These are phyloP conservation scores for Fraxinus ornus DNA, from an alignment of 305 asterid genomes.

Conservation along the genomic window DNA sequence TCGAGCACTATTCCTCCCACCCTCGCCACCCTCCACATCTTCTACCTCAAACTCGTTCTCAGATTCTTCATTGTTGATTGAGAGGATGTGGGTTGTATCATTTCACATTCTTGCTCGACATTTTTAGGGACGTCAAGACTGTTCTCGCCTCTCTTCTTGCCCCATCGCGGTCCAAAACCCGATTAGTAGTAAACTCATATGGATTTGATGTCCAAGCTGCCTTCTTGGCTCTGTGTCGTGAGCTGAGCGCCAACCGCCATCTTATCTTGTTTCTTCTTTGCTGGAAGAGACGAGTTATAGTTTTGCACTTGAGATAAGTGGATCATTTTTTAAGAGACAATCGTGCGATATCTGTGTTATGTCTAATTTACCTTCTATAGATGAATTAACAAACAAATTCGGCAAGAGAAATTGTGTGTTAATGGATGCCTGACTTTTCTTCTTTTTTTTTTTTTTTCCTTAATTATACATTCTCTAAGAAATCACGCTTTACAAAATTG, in stretches of 20 bases:
- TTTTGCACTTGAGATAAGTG: conserved; percentile 17
- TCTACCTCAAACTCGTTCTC: neutral
- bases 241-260: too few species aligned
- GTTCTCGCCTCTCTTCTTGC: conserved; percentile 13
- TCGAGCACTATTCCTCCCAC: conserved; percentile 45
- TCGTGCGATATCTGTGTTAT: too few species aligned
- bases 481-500: too few species aligned
- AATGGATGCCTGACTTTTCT: too few species aligned
- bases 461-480: too few species aligned
- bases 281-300: neutral
- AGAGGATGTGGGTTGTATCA: neutral
- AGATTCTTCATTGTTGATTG: neutral
- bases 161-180: conserved; percentile 22
- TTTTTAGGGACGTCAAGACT: neutral
- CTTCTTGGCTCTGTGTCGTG: conserved; percentile 23
- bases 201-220: conserved; percentile 26
- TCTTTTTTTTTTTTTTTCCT: too few species aligned
- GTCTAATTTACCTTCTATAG: too few species aligned
- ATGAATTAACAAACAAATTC: too few species aligned
- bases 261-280: conserved; percentile 4
- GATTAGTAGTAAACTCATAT: conserved; percentile 45
- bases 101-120: neutral
- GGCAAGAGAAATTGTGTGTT: neutral
- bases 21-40: neutral
- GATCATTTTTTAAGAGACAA: neutral